Evolutionary conservation across 306 rosid species (phyloP).

Genomic region (Lagenaria siceraria): DNA sequence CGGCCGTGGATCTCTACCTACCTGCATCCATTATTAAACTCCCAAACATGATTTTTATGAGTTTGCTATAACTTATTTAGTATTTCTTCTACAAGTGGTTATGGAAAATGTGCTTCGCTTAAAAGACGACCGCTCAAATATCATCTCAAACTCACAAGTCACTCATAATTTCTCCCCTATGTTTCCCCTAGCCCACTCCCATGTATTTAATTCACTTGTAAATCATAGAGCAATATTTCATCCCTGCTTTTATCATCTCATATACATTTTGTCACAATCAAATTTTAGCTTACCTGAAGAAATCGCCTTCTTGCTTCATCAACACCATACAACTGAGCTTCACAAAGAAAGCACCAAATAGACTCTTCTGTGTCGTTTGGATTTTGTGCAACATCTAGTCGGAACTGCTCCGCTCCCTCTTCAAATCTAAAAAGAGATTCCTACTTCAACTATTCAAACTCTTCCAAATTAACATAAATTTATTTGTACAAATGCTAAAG

Average conservation of each 20-base stretch:
- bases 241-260: not conserved
- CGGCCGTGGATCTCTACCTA: constrained; percentile 68
- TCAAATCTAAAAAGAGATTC: constrained; percentile 38
- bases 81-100: not conserved
- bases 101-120: not conserved
- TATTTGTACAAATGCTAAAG: not conserved
- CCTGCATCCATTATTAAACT: constrained; percentile 36
- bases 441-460: not conserved
- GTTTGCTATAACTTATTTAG: not conserved
- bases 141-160: not conserved
- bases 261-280: not conserved
- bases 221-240: not conserved
- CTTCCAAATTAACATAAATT: not conserved
- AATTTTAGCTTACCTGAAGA: constrained; percentile 48
- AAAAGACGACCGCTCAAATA: not conserved
- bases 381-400: constrained; percentile 84
- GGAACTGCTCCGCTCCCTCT: constrained; percentile 91
- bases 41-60: not conserved
- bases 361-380: constrained; percentile 95
- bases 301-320: constrained; percentile 62
- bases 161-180: no score
- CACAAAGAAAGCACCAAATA: constrained; percentile 90
- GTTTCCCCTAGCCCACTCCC: no score
- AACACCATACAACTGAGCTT: constrained; percentile 74
- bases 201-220: no score